Base-by-base conservation (phyloP, 1,284 basidiomycete species). In the Boletellus dicymbophilus region DNA sequence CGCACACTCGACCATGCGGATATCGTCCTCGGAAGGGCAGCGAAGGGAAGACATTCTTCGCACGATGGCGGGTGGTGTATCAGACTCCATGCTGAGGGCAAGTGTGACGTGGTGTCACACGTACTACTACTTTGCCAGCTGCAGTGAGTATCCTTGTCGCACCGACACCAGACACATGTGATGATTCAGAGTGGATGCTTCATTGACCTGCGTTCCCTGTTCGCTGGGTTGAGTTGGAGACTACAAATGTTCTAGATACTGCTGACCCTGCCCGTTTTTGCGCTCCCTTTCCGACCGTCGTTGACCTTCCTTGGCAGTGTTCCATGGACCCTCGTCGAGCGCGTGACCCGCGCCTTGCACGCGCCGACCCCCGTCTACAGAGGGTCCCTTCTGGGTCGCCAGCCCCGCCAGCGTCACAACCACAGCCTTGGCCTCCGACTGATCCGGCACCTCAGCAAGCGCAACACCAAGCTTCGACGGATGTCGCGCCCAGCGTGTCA, bases 141-240 rank as follows among this genome's bases (percentile, higher is more conserved):
- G n/a, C n/a, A n/a, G 65, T 63, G 25, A 63, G 62, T 55, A 42
- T 33, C 36, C 23, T 47, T 30, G 9, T 3, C 41, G 27, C 36
- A 44, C 44, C 9, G 22, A 53, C 46, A 54, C 64, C 44, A 9
- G 22, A 53, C 46, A 54, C 64, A 68, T 48, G 62, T 69, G 87
- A 90, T 88, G 85, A 90, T 81, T 85, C 84, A 88, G 88, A 91
- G 88, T 91, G 88, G 88, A 88, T 84, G 72, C 88, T 85, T 71
- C 67, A 82, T 80, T 72, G 77, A 89, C 81, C 86, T 74, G 77
- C 67, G 55, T 59, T 53, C 15, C 49, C 45, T 57, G 51, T 51
- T 51, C 28, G 53, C 61, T 73, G 85, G 88, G 83, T 88, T 72
- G 76, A 78, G 57, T 66, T 77, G 88, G 76, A 79, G 89, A 91